Percentiles rank a stretch among this genome's conserved stretches.
Conservation (phyloP, 371 early-diverging fungal species). For the Mortierella sp. region DNA sequence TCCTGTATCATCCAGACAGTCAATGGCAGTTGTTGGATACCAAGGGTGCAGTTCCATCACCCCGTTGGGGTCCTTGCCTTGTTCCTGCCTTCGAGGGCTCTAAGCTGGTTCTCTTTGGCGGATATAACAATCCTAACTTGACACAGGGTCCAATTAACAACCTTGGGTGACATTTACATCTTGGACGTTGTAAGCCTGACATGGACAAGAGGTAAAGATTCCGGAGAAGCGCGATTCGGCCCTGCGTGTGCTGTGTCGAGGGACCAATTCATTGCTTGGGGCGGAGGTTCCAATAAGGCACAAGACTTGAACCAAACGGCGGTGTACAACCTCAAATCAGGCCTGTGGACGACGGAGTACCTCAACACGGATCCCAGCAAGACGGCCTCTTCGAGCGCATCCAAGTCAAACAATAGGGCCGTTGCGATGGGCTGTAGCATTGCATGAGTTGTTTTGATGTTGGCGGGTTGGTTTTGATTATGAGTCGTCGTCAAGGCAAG, state of each 20-base stretch:
- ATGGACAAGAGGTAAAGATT: constrained; percentile 18
- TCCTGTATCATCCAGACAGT: not conserved
- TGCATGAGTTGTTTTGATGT: no score
- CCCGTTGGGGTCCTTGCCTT: constrained; percentile 1
- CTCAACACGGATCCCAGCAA: no score
- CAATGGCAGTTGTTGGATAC: not conserved
- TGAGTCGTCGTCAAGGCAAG: no score
- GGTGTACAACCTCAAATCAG: no score
- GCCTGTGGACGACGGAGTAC: no score
- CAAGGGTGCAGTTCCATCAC: constrained; percentile 13
- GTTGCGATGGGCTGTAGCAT: no score
- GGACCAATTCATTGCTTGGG: constrained; percentile 25
- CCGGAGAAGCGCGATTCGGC: constrained; percentile 4
- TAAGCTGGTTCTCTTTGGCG: constrained; percentile 28
- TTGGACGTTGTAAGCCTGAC: constrained; percentile 16
- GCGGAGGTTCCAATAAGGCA: not conserved
- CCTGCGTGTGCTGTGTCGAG: constrained; percentile 17
- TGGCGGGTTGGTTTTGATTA: no score
- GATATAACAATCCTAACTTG: not conserved
- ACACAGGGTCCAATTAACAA: not conserved
- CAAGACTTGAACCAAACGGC: no score
- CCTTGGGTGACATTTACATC: constrained; percentile 15
- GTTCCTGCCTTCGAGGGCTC: constrained; percentile 13
- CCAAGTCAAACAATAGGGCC: no score
- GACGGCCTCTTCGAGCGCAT: no score